phyloP scores from a whole-genome alignment of 2,329 filamentous ascomycete species.

The Dactylonectria macrodidyma region DNA sequence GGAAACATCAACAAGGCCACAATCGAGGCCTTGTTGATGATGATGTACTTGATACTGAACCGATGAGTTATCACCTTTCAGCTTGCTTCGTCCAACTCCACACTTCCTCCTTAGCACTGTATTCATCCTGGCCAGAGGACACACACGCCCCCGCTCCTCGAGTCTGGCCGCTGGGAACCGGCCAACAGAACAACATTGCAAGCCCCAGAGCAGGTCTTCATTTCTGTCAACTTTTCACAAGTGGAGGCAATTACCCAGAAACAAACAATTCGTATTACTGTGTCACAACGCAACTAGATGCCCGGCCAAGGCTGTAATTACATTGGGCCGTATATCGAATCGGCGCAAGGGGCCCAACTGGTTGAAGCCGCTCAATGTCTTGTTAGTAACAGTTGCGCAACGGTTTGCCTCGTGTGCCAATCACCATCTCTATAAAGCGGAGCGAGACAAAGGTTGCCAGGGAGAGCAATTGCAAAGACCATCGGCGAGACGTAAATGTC shows the following conservation, averaged over 20 bases:
- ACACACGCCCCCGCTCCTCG: constrained; percentile 37
- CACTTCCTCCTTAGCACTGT: constrained; percentile 42
- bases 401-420: constrained; percentile 39
- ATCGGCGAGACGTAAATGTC: constrained; percentile 18
- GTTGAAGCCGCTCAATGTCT: constrained; percentile 16
- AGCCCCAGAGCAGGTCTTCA: constrained; percentile 36
- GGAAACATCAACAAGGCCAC: constrained; percentile 19
- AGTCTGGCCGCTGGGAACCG: constrained; percentile 29
- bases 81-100: constrained; percentile 43
- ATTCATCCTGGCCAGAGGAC: constrained; percentile 26
- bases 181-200: constrained; percentile 32
- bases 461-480: constrained; percentile 19
- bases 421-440: constrained; percentile 30
- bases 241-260: constrained; percentile 27
- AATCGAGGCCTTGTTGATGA: constrained; percentile 15
- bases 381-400: constrained; percentile 15
- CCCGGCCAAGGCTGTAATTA: neutral
- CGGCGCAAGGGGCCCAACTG: constrained; percentile 6
- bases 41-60: constrained; percentile 26
- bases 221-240: constrained; percentile 34
- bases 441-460: constrained; percentile 15
- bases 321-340: constrained; percentile 5
- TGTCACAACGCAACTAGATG: constrained; percentile 21
- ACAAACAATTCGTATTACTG: constrained; percentile 34
- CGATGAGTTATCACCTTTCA: constrained; percentile 36